Base-by-base conservation (phyloP, 1,139 yeast species). In the Wickerhamiella pararugosa region DNA sequence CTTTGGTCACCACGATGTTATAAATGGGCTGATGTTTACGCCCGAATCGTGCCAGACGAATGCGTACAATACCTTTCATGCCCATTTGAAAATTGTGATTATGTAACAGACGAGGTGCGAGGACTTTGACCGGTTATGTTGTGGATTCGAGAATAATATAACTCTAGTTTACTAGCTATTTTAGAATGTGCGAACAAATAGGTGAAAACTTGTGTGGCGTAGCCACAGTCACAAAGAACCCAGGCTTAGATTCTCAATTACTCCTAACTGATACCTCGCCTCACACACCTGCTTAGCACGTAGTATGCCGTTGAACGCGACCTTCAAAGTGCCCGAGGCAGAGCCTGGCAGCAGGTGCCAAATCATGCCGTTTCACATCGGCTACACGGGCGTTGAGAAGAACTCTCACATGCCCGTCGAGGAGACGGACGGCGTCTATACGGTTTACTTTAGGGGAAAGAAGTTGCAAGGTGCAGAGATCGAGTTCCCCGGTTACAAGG, bases 21-120 rank as follows among this genome's bases (percentile, higher is more conserved):
- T 84, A 90, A 5, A 81, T 68, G 0, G 98, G 98, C 48, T 76
- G 76, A 61, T 80, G 79, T 53, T 70, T 79, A 61, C 97, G 76
- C 36, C 99, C 98, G 61, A 87, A 86, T 49, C 97, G 71, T 39
- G 96, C 94, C 49, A 90, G 69, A 60, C 98, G 74, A 57, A 90
- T 84, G 60, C 86, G 53, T 11, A 62, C 61, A 11, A 60, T 52
- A 15, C 65, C 65, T 45, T 61, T 61, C 65, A 61, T 61, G n/a
- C 21, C 21, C 21, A 15, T 15, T 15, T 15, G 21, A 15, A 15
- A 15, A 15, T 15, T 15, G 21, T 15, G 21, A 15, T 15, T 15
- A 15, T 15, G 21, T 15, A 15, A 15, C 21, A 15, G 4, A 15
- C 21, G 21, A 15, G 21, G 21, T 15, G 21, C 21, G 21, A 15